These are phyloP conservation scores for Alternaria conjuncta DNA, from an alignment of 2,329 filamentous ascomycete species.

Conservation along the genomic window DNA sequence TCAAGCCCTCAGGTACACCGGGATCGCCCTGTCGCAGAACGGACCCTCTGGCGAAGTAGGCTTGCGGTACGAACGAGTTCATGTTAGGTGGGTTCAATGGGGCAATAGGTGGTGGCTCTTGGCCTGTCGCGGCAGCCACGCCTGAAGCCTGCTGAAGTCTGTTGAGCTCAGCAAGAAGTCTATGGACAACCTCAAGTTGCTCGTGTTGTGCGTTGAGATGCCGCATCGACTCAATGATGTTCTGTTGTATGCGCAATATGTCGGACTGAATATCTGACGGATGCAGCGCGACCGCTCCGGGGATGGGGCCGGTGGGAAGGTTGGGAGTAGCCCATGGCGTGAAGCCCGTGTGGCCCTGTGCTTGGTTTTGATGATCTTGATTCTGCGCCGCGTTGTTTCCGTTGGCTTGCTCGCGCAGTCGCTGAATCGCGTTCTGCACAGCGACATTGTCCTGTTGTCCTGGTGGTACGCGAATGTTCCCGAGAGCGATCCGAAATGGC, in stretches of 20 bases:
- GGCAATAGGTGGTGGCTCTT: conserved; percentile 34
- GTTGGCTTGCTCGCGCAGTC: conserved; percentile 30
- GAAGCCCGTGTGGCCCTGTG: conserved; percentile 14
- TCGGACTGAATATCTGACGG: conserved; percentile 45
- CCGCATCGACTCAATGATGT: conserved; percentile 46
- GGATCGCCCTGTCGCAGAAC: conserved; percentile 43
- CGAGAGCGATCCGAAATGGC: conserved; percentile 43
- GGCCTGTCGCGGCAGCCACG: conserved; percentile 25
- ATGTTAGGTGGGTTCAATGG: conserved; percentile 30
- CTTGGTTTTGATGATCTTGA: conserved; percentile 23
- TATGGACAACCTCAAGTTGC: conserved; percentile 43
- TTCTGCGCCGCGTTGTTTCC: conserved; percentile 33
- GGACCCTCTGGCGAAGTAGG: conserved; percentile 41
- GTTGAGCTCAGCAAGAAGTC: conserved; percentile 41
- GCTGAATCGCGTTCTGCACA: conserved; percentile 30
- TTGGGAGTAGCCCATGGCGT: conserved; percentile 12
- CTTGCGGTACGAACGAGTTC: conserved; percentile 35
- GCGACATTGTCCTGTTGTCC: conserved; percentile 34
- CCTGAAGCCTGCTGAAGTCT: conserved; percentile 41
- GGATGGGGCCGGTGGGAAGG: conserved; percentile 19
- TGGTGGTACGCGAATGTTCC: conserved; percentile 41
- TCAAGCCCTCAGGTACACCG: conserved; percentile 43
- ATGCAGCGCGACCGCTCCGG: conserved; percentile 33
- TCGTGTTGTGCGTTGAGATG: conserved; percentile 42
- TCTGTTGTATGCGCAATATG: conserved; percentile 46